Percentiles rank a stretch among this genome's conserved stretches.
Evolutionary conservation across 176 grass and related monocot species (phyloP).

Genomic region (Tillandsia fasciculata): DNA sequence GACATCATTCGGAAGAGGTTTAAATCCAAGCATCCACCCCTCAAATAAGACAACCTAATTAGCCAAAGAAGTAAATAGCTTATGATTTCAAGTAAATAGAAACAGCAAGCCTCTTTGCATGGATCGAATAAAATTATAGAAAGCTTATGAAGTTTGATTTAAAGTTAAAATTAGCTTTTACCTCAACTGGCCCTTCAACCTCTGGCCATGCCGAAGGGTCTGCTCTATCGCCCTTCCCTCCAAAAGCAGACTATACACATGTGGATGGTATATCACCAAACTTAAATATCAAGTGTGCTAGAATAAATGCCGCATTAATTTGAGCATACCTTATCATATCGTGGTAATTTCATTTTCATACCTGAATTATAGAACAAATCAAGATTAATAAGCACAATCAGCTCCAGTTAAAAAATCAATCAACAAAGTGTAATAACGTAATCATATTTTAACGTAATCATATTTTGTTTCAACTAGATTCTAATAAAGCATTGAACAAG

Average conservation of each 20-base stretch:
- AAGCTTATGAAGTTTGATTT: not conserved
- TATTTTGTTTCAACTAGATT: not conserved
- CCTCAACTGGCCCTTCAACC: constrained; percentile 83
- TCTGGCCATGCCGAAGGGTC: constrained; percentile 85
- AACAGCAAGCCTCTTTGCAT: not conserved
- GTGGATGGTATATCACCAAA: constrained; percentile 26
- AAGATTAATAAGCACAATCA: not conserved
- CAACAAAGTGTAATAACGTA: not conserved
- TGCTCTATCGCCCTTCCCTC: constrained; percentile 91
- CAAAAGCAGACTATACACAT: constrained; percentile 76
- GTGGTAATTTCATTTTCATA: constrained; percentile 90
- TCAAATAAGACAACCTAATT: constrained; percentile 90
- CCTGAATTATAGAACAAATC: constrained; percentile 31
- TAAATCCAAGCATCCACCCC: constrained; percentile 99
- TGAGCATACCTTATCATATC: constrained; percentile 83
- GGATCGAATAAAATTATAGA: not conserved
- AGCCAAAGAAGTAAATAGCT: constrained; percentile 18
- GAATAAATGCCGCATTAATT: constrained; percentile 24
- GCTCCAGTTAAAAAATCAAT: not conserved
- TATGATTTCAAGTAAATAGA: not conserved
- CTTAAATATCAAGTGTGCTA: constrained; percentile 16
- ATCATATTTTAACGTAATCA: too few species aligned
- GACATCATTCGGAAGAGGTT: constrained; percentile 79
- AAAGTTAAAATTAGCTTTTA: constrained; percentile 22
- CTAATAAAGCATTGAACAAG: not conserved